Base-by-base conservation (phyloP, 2,329 filamentous ascomycete species). In the Aspergillus jensenii region DNA sequence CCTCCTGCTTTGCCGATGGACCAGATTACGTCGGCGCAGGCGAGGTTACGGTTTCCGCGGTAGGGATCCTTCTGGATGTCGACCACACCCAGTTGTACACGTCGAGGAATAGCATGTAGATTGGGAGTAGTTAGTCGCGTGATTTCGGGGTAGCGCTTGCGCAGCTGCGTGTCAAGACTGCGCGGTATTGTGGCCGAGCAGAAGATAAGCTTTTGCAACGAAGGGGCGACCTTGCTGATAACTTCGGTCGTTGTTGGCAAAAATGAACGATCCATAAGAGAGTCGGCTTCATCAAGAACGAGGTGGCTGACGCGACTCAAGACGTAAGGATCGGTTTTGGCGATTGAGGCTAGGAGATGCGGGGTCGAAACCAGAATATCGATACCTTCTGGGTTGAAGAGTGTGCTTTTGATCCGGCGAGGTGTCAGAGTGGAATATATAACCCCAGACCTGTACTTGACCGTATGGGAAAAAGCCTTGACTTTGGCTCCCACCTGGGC, bases 131-230 rank as follows among this genome's bases (percentile, higher is more conserved):
- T 93, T 62, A 99, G 87, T 60, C 95, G 89, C 46, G 82, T 80
- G 77, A 96, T 91, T 65, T 90, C 82, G 0, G 95, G 93, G 74
- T 93, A 97, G 62, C 88, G 87, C 61, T 86, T 85, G 52, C 86
- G 85, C n/a, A 99, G 83, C 73, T 90, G 91, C 64, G 85, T 88
- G 78, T 99, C 95, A 17, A 99, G 84, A 65, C 90, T 90, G 63
- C 89, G 86, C 2, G 96, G 95, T 61, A 99, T 98, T 5, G 95
- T 99, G 52, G 95, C 95, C 3, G 93, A 98, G 80, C 95, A 99
- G 63, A 98, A 85, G 47, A 99, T 83, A 23, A 99, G 82, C 71
- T 96, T 90, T 69, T 91, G 86, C 47, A 98, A 78, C 0, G 91
- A 95, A 0, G 93, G 91, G 6, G 87, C 83, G 1, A 89, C 85